Percentiles rank a stretch among this genome's conserved stretches.
phyloP scores from a whole-genome alignment of 768 basidiomycete species.

The Lactarius hengduanensis region DNA sequence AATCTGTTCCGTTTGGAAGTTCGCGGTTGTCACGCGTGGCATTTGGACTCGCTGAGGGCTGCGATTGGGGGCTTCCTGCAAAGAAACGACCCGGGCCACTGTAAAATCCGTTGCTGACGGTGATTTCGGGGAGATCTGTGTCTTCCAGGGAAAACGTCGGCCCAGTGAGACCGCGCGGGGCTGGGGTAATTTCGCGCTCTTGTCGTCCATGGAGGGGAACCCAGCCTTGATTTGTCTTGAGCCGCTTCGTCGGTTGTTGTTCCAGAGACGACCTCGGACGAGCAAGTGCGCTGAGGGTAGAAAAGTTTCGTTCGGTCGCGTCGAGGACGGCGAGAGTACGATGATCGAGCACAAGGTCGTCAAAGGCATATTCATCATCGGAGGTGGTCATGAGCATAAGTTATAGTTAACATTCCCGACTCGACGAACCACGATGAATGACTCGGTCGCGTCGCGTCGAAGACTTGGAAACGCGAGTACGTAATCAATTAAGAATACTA shows the following conservation, averaged over 20 bases:
- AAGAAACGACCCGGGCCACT: constrained; percentile 21
- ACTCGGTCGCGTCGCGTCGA: not conserved
- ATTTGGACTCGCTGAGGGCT: constrained; percentile 11
- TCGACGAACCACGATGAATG: not conserved
- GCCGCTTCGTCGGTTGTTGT: constrained; percentile 24
- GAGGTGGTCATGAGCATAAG: constrained; percentile 19
- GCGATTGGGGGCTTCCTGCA: constrained; percentile 17
- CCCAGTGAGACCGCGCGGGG: not conserved
- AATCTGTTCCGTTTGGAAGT: constrained; percentile 2
- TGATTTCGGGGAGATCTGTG: constrained; percentile 27
- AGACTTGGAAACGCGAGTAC: not conserved
- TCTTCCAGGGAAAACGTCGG: constrained; percentile 24
- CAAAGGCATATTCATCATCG: constrained; percentile 28
- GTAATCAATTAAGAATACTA: not conserved
- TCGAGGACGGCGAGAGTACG: constrained; percentile 26
- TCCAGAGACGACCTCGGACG: constrained; percentile 18
- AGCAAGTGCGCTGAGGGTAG: not conserved
- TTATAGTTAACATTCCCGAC: not conserved
- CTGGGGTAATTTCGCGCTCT: not conserved
- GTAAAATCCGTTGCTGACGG: constrained; percentile 26
- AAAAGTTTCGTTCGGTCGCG: constrained; percentile 25
- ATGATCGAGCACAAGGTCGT: constrained; percentile 29
- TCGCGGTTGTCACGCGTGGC: not conserved
- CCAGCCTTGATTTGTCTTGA: constrained; percentile 24
- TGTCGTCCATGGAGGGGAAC: constrained; percentile 10